Evolutionary conservation across 108 stramenopile species (phyloP).

Genomic region (Nitzschia putrida): DNA sequence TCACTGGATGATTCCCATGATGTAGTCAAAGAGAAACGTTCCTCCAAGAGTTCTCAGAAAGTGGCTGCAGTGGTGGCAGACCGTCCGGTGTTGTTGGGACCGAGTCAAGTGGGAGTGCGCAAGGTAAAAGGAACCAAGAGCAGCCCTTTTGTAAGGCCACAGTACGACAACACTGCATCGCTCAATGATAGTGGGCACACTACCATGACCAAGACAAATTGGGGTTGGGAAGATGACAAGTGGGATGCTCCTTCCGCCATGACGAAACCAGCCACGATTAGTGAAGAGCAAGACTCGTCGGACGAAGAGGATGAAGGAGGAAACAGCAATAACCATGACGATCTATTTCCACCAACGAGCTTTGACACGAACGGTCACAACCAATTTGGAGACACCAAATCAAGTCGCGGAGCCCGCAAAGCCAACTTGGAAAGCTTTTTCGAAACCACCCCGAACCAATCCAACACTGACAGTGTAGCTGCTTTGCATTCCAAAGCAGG

Average conservation of each 20-base stretch:
- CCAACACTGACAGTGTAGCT: no score
- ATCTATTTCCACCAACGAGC: not conserved
- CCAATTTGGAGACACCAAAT: no score
- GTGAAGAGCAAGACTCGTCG: slow-evolving; percentile 4
- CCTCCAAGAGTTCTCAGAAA: not conserved
- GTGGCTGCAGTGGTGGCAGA: not conserved
- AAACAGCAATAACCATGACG: not conserved
- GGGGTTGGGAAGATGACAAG: slow-evolving; percentile 16
- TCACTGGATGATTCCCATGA: not conserved
- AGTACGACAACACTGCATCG: not conserved
- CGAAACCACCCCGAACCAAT: no score
- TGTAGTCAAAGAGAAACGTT: not conserved
- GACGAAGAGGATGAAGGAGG: not conserved
- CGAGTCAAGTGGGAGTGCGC: not conserved
- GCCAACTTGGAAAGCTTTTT: no score
- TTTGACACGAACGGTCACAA: no score
- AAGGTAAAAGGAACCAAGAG: not conserved
- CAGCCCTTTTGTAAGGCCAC: not conserved
- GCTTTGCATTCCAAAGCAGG: no score
- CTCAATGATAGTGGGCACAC: slow-evolving; percentile 14
- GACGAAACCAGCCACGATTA: slow-evolving; percentile 3
- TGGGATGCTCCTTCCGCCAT: not conserved
- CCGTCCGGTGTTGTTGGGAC: not conserved
- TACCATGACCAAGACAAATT: slow-evolving; percentile 6
- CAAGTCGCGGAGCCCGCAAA: no score